Base-by-base conservation (phyloP, 1,284 basidiomycete species). In the Pterulicium gracile region DNA sequence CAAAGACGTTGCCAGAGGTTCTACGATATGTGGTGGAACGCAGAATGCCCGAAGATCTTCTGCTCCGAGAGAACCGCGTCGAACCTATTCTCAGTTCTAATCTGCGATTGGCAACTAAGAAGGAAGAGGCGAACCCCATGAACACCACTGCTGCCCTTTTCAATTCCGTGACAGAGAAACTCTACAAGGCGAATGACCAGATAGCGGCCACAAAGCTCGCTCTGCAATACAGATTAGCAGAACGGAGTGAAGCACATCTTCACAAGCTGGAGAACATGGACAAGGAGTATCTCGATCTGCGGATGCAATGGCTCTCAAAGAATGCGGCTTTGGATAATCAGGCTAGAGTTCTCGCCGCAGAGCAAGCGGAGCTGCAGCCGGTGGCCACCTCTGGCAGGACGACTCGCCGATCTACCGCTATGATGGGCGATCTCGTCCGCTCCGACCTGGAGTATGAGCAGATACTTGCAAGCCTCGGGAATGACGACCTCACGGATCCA, bases 401-500 rank as follows among this genome's bases (percentile, higher is more conserved):
- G 23, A 88, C 85, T n/a, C 73, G 87, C 24, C 77, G 87, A 23
- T 77, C 81, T 12, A 72, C 80, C 35, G 79, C 82, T 1, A 66
- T 64, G 15, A 72, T 91, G 51, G 90, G 91, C 18, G 94, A 98
- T 61, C 84, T 89, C 4, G 93, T 95, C 10, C 81, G 91, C 1
- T 93, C 92, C 15, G 95, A 98, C 62, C 76, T 96, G 48, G 95
- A 98, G 69, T 94, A 97, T 78, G 88, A 97, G 58, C 92, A 94
- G 65, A 94, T 98, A 58, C 83, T 98, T 47, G 91, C 90, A 10
- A 92, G 84, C 56, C 69, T 97, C 34, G 93, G 92, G 42, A 89
- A 86, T 54, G 90, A 94, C 52, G 94, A 95, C 53, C 79, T 90
- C 47, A 91, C 86, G 41, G 93, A 98, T 63, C 92, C 94, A 0